Conservation (phyloP, 2,329 filamentous ascomycete species). For the Colletotrichum somersetense region DNA sequence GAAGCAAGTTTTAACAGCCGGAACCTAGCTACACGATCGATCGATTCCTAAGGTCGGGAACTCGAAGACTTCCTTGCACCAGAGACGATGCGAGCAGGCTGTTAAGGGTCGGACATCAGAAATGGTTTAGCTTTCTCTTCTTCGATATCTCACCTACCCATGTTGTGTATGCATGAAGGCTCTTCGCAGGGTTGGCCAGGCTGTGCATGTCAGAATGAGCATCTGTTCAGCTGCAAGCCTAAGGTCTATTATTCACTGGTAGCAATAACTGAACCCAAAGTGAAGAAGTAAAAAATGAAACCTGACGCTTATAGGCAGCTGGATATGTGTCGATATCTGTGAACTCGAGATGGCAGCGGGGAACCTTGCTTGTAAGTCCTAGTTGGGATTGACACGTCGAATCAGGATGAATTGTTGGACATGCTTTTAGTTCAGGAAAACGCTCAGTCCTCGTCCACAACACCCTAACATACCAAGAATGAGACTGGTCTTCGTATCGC, state of each 20-base stretch:
- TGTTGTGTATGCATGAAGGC: background rate
- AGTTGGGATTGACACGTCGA: background rate
- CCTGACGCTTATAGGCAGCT: background rate
- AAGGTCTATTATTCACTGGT: background rate
- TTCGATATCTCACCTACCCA: background rate
- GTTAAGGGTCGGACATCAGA: background rate
- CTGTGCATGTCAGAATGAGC: background rate
- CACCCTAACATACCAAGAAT: background rate
- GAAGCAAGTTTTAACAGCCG: background rate
- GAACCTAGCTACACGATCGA: background rate
- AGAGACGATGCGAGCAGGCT: background rate
- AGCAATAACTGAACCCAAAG: background rate
- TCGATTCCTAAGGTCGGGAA: background rate
- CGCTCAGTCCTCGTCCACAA: constrained; percentile 7
- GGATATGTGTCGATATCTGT: background rate
- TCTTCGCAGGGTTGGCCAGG: background rate
- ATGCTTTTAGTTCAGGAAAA: constrained; percentile 2
- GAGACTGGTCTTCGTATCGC: background rate
- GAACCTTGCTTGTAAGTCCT: constrained; percentile 18
- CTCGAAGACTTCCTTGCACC: background rate
- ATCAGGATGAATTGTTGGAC: constrained; percentile 5
- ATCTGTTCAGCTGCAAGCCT: background rate
- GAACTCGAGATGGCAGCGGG: constrained; percentile 8
- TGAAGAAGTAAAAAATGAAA: background rate
- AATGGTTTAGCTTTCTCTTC: background rate